Evolutionary conservation across 2,329 filamentous ascomycete species (phyloP).

Genomic region (Scedosporium dehoogii): DNA sequence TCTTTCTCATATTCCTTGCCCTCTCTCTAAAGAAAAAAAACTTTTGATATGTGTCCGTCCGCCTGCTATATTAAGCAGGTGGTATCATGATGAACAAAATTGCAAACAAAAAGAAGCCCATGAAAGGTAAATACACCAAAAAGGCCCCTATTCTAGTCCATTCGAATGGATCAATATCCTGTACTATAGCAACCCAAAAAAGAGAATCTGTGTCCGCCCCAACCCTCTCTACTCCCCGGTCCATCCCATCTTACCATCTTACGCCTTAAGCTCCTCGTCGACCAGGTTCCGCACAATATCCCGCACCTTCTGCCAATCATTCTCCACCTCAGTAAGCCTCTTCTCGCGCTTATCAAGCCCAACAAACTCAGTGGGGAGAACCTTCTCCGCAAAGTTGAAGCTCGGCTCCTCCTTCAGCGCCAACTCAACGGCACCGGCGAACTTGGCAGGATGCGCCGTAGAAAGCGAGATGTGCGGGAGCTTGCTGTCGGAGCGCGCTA

Average conservation of each 20-base stretch:
- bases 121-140: background rate
- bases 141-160: background rate
- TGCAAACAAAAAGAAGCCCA: background rate
- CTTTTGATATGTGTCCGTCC: background rate
- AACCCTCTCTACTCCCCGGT: background rate
- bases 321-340: conserved; percentile 59
- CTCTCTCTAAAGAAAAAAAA: background rate
- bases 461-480: conserved; percentile 74
- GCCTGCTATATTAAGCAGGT: background rate
- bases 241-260: background rate
- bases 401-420: conserved; percentile 62
- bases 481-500: conserved; percentile 38
- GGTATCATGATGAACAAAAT: background rate
- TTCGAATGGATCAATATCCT: background rate
- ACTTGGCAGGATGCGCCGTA: conserved; percentile 95
- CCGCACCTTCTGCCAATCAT: conserved; percentile 65
- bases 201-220: background rate
- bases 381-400: conserved; percentile 64
- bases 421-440: conserved; percentile 71
- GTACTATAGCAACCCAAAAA: background rate
- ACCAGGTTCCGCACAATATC: conserved; percentile 69
- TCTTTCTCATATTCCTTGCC: background rate
- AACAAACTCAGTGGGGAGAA: conserved; percentile 73
- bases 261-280: conserved; percentile 44
- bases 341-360: conserved; percentile 69